Percentiles rank a stretch among this genome's conserved stretches.
Conservation (phyloP, 768 basidiomycete species). For the Boletus huronensis region DNA sequence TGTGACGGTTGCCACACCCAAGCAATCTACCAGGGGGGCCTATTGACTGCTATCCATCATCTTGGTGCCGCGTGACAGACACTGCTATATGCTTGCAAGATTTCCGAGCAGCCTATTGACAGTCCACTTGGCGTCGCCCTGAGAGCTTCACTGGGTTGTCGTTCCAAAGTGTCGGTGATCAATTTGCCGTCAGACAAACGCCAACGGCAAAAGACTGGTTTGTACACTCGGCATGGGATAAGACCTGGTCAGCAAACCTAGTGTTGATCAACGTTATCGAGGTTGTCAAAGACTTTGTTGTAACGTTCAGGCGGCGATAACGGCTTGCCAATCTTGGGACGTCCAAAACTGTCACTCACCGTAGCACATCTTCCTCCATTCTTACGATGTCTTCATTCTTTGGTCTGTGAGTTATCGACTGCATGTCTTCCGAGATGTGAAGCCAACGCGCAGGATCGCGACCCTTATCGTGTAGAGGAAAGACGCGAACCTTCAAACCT, state of each 20-base stretch:
- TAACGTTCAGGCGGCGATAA: background rate
- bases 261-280: background rate
- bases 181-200: background rate
- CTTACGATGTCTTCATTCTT: constrained; percentile 80
- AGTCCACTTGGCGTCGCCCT: background rate
- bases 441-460: constrained; percentile 9
- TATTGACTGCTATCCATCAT: background rate
- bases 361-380: constrained; percentile 12
- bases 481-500: constrained; percentile 94
- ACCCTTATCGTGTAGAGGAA: constrained; percentile 53
- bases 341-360: background rate
- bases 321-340: constrained; percentile 14
- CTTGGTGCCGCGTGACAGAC: background rate
- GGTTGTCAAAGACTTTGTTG: background rate
- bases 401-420: constrained; percentile 58
- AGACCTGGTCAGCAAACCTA: background rate
- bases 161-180: background rate
- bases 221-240: background rate
- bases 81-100: background rate
- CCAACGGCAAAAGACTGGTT: background rate
- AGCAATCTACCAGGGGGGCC: background rate
- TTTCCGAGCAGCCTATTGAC: background rate
- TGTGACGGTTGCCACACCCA: background rate
- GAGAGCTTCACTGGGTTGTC: background rate
- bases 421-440: constrained; percentile 5